Evolutionary conservation across 768 basidiomycete species (phyloP).

Genomic region (Leccinum olivaceopallidum): DNA sequence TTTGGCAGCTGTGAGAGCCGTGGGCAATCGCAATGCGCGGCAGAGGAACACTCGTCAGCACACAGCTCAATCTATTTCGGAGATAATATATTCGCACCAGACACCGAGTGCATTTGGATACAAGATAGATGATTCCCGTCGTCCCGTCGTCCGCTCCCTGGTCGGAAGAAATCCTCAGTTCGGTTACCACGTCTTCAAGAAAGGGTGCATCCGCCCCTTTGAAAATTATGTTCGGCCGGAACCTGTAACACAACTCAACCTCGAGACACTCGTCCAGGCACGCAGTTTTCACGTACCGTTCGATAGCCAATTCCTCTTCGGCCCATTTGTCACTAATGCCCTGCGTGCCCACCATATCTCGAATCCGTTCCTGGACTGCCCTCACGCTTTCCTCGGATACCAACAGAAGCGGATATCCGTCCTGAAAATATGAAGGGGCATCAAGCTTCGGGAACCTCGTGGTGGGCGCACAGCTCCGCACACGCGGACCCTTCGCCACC

Average conservation of each 20-base stretch:
- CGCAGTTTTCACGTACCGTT: constrained; percentile 47
- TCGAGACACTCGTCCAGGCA: not conserved
- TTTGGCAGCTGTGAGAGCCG: constrained; percentile 63
- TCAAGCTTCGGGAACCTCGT: constrained; percentile 55
- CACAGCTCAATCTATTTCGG: constrained; percentile 4
- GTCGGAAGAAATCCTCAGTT: constrained; percentile 51
- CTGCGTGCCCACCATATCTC: constrained; percentile 46
- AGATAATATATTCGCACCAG: constrained; percentile 48
- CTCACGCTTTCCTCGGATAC: constrained; percentile 66
- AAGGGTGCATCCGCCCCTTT: constrained; percentile 65
- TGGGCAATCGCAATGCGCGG: not conserved
- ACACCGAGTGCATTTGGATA: constrained; percentile 71
- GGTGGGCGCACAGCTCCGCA: constrained; percentile 54
- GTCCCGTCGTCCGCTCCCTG: constrained; percentile 18
- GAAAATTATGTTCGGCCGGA: constrained; percentile 76
- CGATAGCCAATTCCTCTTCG: constrained; percentile 49
- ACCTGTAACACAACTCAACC: constrained; percentile 43
- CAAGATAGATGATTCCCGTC: constrained; percentile 47
- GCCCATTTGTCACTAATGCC: constrained; percentile 55
- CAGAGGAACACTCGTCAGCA: constrained; percentile 5
- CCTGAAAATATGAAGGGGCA: constrained; percentile 61
- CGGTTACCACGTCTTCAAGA: constrained; percentile 69
- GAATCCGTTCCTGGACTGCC: constrained; percentile 49
- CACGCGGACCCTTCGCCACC: constrained; percentile 62
- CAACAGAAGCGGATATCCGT: constrained; percentile 69